Conservation (phyloP, 176 grass and related monocot genomes). For the Oryza coarctata region DNA sequence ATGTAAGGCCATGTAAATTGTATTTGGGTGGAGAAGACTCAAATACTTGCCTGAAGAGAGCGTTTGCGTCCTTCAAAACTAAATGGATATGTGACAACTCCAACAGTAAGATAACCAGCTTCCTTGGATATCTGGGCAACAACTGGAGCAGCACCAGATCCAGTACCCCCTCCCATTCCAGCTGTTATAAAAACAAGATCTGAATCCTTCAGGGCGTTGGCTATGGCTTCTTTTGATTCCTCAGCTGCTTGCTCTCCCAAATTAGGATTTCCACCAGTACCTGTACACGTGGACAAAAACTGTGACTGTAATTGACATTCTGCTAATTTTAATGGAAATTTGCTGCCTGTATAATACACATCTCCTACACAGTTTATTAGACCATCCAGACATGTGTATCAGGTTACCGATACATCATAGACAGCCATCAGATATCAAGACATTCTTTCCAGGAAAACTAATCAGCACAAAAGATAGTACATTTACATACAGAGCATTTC, state of each 20-base stretch:
- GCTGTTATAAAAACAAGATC: conserved; percentile 97
- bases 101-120: conserved; percentile 95
- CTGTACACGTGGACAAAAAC: conserved; percentile 29
- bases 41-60: conserved; percentile 77
- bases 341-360: not conserved
- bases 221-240: conserved; percentile 92
- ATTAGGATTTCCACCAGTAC: conserved; percentile 84
- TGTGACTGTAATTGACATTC: not conserved
- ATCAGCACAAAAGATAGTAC: not conserved
- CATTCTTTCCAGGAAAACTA: not conserved
- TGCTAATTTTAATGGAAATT: not conserved
- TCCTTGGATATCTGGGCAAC: conserved; percentile 97
- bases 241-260: conserved; percentile 88
- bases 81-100: conserved; percentile 95
- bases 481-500: not conserved
- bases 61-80: conserved; percentile 95
- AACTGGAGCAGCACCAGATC: conserved; percentile 96
- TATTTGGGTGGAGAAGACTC: not conserved
- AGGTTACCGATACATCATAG: not conserved
- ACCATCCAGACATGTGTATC: not conserved
- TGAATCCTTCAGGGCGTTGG: conserved; percentile 69
- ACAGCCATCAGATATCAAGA: not conserved
- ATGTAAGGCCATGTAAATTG: not conserved
- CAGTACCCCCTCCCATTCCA: conserved; percentile 92
- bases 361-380: not conserved